Evolutionary conservation across 2,329 filamentous ascomycete genomes (phyloP), one percentile per base, ranked within the genome.

Genomic region (Davidsoniella neocaledoniae): DNA sequence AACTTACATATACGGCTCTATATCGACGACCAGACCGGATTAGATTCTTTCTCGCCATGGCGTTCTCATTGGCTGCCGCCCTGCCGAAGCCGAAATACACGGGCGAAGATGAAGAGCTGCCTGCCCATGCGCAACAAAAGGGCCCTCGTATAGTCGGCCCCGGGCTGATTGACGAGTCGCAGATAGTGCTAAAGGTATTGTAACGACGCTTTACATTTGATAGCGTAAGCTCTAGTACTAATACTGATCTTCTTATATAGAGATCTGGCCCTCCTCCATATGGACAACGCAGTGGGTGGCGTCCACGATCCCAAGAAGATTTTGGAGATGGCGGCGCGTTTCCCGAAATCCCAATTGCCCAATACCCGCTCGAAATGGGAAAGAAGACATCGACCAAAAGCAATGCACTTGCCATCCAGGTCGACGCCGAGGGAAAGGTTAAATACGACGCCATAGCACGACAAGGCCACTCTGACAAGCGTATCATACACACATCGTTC

Each of bases 321-420:
- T 98, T 88, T 67, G 88, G 86, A 58, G 88, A 96, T 70, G 91
- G 91, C 55, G 91, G 91, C 58, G 87, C 90, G 48, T 98, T 95
- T 61, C 91, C 91, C 37, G 90, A 96, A 66, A 81, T 95, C 25
- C 81, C 85, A 12, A 79, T 96, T 48, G 91, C 90, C 41, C 91
- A 98, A 62, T 98, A 96, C 62, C 91, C 91, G 9, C 76, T 94
- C 46, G 86, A 94, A 53, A 95, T 96, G 86, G 90, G 90, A 52
- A 79, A 81, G 59, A 93, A 94, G 65, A 73, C 74, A 36, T 69
- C 77, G 7, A 73, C 70, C 29, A 77, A 73, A 43, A 91, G 81
- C 56, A 96, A 94, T 66, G 88, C 91, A 50, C 74, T 98, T 44
- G 82, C 87, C n/a, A 74, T 96, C 29, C 85, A 94, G 62, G 87